Conservation (phyloP, 345 rosid species). For the Populus tremula region DNA sequence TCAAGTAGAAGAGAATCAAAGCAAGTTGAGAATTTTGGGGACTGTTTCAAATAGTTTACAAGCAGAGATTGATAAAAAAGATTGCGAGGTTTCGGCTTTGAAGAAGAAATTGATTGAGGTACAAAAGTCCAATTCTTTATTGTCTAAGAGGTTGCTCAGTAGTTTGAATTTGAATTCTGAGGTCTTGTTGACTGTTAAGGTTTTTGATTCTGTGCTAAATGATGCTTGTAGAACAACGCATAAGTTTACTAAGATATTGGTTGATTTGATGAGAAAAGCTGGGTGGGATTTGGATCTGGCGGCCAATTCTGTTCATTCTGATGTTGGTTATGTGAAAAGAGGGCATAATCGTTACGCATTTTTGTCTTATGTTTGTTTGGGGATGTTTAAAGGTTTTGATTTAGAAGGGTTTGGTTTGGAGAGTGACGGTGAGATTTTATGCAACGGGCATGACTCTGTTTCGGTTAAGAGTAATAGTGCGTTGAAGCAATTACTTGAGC, state of each 20-base stretch:
- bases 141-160: slow-evolving; percentile 52
- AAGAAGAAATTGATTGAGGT: slow-evolving; percentile 63
- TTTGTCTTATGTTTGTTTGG: slow-evolving; percentile 72
- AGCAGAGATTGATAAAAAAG: slow-evolving; percentile 72
- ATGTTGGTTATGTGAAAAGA: slow-evolving; percentile 49
- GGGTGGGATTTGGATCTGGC: slow-evolving; percentile 92
- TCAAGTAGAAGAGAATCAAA: slow-evolving; percentile 87
- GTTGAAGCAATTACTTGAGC: slow-evolving; percentile 67
- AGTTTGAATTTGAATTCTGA: slow-evolving; percentile 41
- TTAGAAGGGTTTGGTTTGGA: slow-evolving; percentile 43
- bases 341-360: slow-evolving; percentile 66
- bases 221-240: slow-evolving; percentile 62
- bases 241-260: slow-evolving; percentile 69
- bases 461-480: slow-evolving; percentile 28
- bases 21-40: slow-evolving; percentile 78
- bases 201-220: slow-evolving; percentile 58
- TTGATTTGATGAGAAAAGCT: slow-evolving; percentile 73
- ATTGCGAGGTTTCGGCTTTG: slow-evolving; percentile 48
- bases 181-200: slow-evolving; percentile 56
- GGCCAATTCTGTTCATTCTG: slow-evolving; percentile 58
- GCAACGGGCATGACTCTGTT: slow-evolving; percentile 35
- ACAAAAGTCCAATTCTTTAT: slow-evolving; percentile 48
- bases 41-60: slow-evolving; percentile 72
- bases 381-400: slow-evolving; percentile 78
- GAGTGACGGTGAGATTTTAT: slow-evolving; percentile 14